Base-by-base conservation (phyloP, 1,139 yeast species). In the Magnusiomyces tetraspermus region DNA sequence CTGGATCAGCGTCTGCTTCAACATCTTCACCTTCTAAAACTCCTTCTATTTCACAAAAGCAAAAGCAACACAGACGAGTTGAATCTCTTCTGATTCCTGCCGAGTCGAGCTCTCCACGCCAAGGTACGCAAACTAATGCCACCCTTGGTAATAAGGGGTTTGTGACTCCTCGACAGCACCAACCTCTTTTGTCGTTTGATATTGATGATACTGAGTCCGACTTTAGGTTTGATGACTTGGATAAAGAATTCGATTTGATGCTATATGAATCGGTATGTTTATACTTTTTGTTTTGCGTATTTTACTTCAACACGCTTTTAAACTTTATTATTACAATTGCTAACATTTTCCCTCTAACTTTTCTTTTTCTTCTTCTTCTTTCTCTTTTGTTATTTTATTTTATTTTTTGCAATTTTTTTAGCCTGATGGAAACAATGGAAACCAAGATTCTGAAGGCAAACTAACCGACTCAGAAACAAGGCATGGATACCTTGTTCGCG, bases 191-290 rank as follows among this genome's bases (percentile, higher is more conserved):
- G 30, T 60, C 60, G 26, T 57, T 63, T 33, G 55, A 57, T 26
- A 57, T 59, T 24, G 69, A 70, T 19, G 73, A 68, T 15, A 48
- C 54, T 6, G 54, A 51, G 24, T 75, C 72, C 43, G 76, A 72
- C 52, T 57, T 63, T 11, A 62, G 70, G 33, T 72, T 76, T 59
- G 71, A 67, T 46, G 77, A 74, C 44, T 49, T 72, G 46, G 64
- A 62, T 40, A 63, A 64, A 33, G 75, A 71, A 51, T 67, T 72
- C 57, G 73, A 71, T 37, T 62, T 60, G 46, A 64, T 69, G n/a
- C 56, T 70, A 41, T 63, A 64, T 13, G 33, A 23, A n/a, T 42
- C 33, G 30, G 46, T 42, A 24, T 23, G 19, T 42, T 42, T 24
- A 6, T 42, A 8, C 31, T 41, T 17, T 30, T 19, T 11, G 24